Conservation (phyloP, 768 basidiomycete species). For the Termitomyces sp. region DNA sequence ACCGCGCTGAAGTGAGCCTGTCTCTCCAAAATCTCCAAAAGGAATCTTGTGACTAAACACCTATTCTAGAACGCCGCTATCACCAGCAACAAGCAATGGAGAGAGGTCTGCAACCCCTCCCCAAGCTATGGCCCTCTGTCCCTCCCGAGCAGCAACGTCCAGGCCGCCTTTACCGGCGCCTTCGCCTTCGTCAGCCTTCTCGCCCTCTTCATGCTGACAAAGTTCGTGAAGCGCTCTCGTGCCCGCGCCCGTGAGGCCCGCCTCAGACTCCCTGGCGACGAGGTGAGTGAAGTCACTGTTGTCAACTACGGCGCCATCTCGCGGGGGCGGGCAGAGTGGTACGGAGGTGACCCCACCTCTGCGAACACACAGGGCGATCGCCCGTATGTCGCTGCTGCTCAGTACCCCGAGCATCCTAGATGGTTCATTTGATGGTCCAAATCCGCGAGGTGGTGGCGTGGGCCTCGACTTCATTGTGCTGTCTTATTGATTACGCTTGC, state of each 20-base stretch:
- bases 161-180: conserved; percentile 29
- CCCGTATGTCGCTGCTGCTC: conserved; percentile 6
- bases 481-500: not conserved
- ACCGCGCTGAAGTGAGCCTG: conserved; percentile 61
- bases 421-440: conserved; percentile 19
- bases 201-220: conserved; percentile 30
- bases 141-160: conserved; percentile 18
- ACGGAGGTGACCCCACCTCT: not conserved
- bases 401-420: conserved; percentile 26
- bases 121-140: conserved; percentile 19
- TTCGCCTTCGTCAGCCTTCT: conserved; percentile 33
- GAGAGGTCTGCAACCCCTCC: conserved; percentile 33
- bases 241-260: conserved; percentile 30
- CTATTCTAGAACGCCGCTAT: conserved; percentile 41
- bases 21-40: not conserved
- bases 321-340: conserved; percentile 6
- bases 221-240: conserved; percentile 33
- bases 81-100: conserved; percentile 52
- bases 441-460: conserved; percentile 7
- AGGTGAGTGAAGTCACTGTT: conserved; percentile 36
- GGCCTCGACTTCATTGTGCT: not conserved
- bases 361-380: not conserved
- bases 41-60: not conserved
- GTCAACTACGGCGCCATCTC: conserved; percentile 32
- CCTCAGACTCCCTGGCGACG: conserved; percentile 38